Evolutionary conservation across 2,329 filamentous ascomycete species (phyloP), one percentile per base, ranked within the genome.

Genomic region (Pezicula carpinea): DNA sequence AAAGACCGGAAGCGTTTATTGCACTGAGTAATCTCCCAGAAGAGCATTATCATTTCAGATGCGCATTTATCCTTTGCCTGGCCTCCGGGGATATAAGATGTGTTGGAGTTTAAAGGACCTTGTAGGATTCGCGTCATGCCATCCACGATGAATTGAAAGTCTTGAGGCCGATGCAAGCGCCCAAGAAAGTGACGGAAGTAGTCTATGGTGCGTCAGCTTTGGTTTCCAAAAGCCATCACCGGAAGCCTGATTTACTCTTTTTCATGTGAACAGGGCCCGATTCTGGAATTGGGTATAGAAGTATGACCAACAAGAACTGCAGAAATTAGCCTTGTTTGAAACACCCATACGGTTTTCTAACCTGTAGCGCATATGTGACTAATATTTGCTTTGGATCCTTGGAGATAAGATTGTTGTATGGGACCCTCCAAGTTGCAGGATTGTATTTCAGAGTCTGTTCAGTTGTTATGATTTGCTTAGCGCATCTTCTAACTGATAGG

Each of bases 1-100:
- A 96, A 99, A 1, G 90, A 89, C 26, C 93, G 80, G 69, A 99
- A 99, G 49, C 92, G 80, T 69, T 96, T 97, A 69, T 99, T 99
- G 76, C 92, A 96, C 67, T 99, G 93, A 4, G 93, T 82, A 32
- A 89, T 82, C 70, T 99, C 93, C 93, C 93, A 99, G 63, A 97
- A 96, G 2, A 99, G 76, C 79, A 96, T 93, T 46, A 97, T 83
- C 72, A 95, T 95, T 67, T 99, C 93, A 2, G 93, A 91, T 0
- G 91, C 89, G 76, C 92, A 95, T 61, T 88, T 89, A 44, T 89
- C 74, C 0, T 86, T 80, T 40, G 85, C 80, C 59, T 95, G 89
- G 33, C 85, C 85, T 4, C 90, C 89, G 0, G 92, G 90, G 2
- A 96, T 80, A 64, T 96, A 96, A 1, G 91, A 92, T 10, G 81